Conservation (phyloP, 2,329 filamentous ascomycete species). For the Apiospora pterosperma region DNA sequence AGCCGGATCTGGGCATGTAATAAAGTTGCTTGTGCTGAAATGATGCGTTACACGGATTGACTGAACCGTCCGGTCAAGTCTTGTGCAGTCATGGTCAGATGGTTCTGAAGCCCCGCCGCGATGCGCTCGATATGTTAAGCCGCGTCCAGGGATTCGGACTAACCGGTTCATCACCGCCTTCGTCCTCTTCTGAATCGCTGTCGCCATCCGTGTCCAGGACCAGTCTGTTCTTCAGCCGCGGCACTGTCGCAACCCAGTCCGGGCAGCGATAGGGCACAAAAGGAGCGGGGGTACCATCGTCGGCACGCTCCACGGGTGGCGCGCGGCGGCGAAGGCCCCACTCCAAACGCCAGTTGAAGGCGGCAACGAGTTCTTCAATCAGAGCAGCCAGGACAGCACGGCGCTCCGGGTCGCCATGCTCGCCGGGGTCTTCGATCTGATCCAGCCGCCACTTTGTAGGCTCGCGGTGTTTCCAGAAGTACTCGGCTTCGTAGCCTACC, state of each 20-base stretch:
- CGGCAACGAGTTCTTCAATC: slow-evolving; percentile 17
- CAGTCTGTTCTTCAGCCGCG: slow-evolving; percentile 6
- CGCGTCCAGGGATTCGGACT: not conserved
- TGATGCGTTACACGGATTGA: not conserved
- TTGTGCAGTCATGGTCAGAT: not conserved
- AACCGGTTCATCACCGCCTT: not conserved
- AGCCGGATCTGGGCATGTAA: not conserved
- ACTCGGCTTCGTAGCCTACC: slow-evolving; percentile 23
- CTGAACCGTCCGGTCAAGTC: not conserved
- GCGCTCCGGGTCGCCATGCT: slow-evolving; percentile 19
- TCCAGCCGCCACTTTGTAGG: slow-evolving; percentile 14
- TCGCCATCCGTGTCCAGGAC: slow-evolving; percentile 5
- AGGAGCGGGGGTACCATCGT: slow-evolving; percentile 6
- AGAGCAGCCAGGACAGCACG: slow-evolving; percentile 21
- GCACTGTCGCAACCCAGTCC: slow-evolving; percentile 7
- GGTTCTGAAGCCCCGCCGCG: not conserved
- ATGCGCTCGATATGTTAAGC: not conserved
- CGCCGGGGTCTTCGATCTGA: slow-evolving; percentile 17
- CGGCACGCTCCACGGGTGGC: slow-evolving; percentile 7
- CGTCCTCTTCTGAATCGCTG: not conserved
- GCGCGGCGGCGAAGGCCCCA: slow-evolving; percentile 16
- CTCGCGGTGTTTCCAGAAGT: slow-evolving; percentile 20
- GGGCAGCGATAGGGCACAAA: slow-evolving; percentile 7
- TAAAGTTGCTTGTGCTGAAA: not conserved
- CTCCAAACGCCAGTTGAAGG: slow-evolving; percentile 22